Base-by-base conservation (phyloP, 768 basidiomycete genomes). In the Strobilomyces confusus region DNA sequence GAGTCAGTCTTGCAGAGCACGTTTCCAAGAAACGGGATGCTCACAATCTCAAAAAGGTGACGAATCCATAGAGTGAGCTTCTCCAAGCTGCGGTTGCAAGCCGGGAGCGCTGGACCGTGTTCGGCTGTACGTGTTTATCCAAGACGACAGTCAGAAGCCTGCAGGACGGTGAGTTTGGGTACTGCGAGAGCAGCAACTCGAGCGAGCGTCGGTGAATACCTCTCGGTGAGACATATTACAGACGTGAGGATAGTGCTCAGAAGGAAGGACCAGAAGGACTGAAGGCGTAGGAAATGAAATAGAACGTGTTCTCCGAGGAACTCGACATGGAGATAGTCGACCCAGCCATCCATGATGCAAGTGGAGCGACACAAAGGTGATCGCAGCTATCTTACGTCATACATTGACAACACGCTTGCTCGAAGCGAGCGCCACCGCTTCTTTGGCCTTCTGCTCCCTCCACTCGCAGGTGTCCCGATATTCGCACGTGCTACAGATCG, bases 391-490 rank as follows among this genome's bases (percentile, higher is more conserved):
- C 30, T 57, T 63, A 61, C 44, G 37, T 63, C 23, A 63, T 58
- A 49, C n/a, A n/a, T n/a, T n/a, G n/a, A n/a, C 44, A 13, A 23
- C 7, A 5, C 13, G 4, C 14, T n/a, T n/a, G 5, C 40, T 32
- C 13, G 51, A 29, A 15, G 38, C 44, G 25, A 29, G 11, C 14
- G 15, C 49, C 22, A 20, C 49, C 25, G 58, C 52, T 44, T 82
- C 81, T 52, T 68, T 58, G 22, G 82, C 83, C 57, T 75, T 77
- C 42, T 58, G 51, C 44, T 72, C 74, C 56, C 89, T 75, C 91
- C 91, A 94, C 71, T 94, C 92, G 62, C 92, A 94, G 13, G 80
- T 83, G 3, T 77, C 70, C 30, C 71, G 70, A 63, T 91, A 93
- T 69, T 92, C 89, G 62, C 90, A 93, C 14, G 77, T 75, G 43